Evolutionary conservation across 2,329 filamentous ascomycete species (phyloP), one percentile per base, ranked within the genome.

Genomic region (Xylariaceae sp.): DNA sequence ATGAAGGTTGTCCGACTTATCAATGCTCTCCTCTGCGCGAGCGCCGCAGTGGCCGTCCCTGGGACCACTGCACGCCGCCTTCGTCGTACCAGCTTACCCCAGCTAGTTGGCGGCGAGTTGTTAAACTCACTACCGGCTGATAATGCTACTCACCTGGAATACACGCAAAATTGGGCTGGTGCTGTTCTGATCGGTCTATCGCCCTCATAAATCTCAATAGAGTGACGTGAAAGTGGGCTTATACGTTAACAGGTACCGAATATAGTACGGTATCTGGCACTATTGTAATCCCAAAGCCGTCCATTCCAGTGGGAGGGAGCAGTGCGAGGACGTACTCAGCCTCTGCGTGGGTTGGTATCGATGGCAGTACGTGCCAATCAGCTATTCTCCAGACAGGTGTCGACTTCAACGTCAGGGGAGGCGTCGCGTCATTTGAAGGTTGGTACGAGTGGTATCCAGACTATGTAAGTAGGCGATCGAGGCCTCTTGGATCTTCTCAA

Each of bases 401-500:
- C 39, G 81, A 84, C 66, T 81, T 82, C 65, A 78, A 75, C 41
- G 70, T 78, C 26, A 64, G 73, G 18, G 69, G 72, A 18, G 67
- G 52, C 13, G 39, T 62, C 0, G 72, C 75, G 4, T 72, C 67
- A 3, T 84, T 77, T 62, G 76, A 81, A 50, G 78, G 81, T 16
- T 85, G 82, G 66, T 84, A 82, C 62, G 82, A 85, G 66, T 85
- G 81, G 81, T 83, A 79, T 60, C 81, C 82, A 1, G 77, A 82
- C 61, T 78, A 78, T 60, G 77, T 58, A 47, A 50, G 55, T 55
- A 32, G 20, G 33, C 15, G 15, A 32, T 10, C n/a, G 32, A 11
- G 26, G 24, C 18, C 3, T 23, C 15, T 29, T 24, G 18, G 20
- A 29, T n/a, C 18, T 2, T 32, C 37, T 24, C 7, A 6, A 16